These are phyloP conservation scores for Triticum timopheevii DNA, from an alignment of 176 grass and related monocot species.

Conservation along the genomic window DNA sequence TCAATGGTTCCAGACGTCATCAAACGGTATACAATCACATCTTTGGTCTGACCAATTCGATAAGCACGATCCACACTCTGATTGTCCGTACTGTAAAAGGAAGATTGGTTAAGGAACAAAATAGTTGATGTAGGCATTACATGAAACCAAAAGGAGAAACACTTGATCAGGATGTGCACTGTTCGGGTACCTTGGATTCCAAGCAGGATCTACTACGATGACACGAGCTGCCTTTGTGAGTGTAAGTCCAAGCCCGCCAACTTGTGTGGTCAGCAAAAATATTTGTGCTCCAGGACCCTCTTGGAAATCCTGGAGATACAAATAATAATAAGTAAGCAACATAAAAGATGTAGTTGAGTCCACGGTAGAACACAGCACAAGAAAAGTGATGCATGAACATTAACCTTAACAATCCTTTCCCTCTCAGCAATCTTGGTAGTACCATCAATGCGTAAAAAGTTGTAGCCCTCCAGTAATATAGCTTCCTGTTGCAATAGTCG, in stretches of 20 bases:
- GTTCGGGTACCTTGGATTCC: constrained; percentile 86
- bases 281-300: constrained; percentile 74
- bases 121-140: background rate
- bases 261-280: constrained; percentile 94
- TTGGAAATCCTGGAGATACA: constrained; percentile 81
- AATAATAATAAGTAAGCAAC: constrained; percentile 22
- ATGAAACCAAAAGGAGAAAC: background rate
- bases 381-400: background rate
- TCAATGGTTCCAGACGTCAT: constrained; percentile 97
- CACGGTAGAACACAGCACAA: constrained; percentile 17
- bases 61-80: constrained; percentile 96
- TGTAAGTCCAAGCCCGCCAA: constrained; percentile 97
- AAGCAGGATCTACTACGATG: constrained; percentile 96
- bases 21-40: constrained; percentile 88
- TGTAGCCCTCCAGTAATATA: constrained; percentile 69
- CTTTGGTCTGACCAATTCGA: constrained; percentile 89
- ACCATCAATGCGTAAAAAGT: constrained; percentile 90
- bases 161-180: background rate
- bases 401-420: constrained; percentile 83
- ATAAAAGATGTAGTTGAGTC: constrained; percentile 15
- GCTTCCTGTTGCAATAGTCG: constrained; percentile 59
- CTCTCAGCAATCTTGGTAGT: constrained; percentile 83
- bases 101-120: background rate
- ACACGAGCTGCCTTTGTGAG: constrained; percentile 91
- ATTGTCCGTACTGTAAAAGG: constrained; percentile 74